Conservation (phyloP, 176 grass and related monocot genomes). For the Oryza brachyantha region DNA sequence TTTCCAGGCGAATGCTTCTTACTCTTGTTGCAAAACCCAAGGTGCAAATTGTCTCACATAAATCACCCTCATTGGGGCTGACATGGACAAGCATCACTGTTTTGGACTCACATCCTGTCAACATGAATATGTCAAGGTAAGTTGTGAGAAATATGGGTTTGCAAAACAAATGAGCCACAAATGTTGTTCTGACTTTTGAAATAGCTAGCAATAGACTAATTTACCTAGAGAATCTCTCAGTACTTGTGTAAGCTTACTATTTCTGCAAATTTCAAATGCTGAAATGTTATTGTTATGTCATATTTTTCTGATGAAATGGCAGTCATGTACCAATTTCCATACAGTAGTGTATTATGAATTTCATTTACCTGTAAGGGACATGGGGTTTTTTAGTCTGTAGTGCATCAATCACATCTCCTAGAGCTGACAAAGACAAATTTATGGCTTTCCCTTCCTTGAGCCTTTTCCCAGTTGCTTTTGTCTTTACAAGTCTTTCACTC, state of each 20-base stretch:
- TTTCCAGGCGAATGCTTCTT: constrained; percentile 77
- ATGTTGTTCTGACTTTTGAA: constrained; percentile 3
- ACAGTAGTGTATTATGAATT: constrained; percentile 9
- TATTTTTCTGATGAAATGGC: neutral
- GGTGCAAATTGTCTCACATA: constrained; percentile 88
- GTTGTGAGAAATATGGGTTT: constrained; percentile 21
- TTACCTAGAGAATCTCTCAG: constrained; percentile 95
- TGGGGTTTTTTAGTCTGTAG: constrained; percentile 80
- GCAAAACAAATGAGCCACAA: constrained; percentile 29
- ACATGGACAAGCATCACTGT: constrained; percentile 95
- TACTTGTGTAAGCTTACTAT: constrained; percentile 98
- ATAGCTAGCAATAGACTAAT: neutral
- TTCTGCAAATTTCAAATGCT: constrained; percentile 54
- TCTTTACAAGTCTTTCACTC: constrained; percentile 92
- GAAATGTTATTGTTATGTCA: constrained; percentile 4
- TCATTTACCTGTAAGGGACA: constrained; percentile 78
- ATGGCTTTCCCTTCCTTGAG: constrained; percentile 96
- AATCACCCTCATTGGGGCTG: constrained; percentile 84
- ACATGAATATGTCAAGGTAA: constrained; percentile 32
- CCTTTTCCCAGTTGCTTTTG: constrained; percentile 88
- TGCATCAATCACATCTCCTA: constrained; percentile 92
- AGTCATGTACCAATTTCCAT: constrained; percentile 8
- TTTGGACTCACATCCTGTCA: constrained; percentile 89
- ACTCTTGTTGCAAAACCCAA: constrained; percentile 88
- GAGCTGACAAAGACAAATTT: constrained; percentile 96